These are phyloP conservation scores for Ogataea neopini DNA, from an alignment of 805 yeast genomes.

Conservation along the genomic window DNA sequence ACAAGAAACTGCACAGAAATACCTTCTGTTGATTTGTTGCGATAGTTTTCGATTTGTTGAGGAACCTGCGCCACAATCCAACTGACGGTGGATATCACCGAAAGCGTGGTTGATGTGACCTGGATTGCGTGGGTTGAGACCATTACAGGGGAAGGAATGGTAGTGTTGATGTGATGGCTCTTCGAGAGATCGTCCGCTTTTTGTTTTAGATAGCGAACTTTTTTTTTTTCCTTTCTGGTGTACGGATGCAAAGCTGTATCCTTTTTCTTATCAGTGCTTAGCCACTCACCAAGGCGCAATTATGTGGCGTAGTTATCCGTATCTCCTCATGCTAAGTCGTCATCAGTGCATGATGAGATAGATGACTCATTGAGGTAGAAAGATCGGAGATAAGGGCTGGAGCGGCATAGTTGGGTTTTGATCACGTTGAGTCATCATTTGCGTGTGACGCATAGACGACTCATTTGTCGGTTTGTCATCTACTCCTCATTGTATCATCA, in stretches of 20 bases:
- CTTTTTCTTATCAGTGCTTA: not conserved
- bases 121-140: constrained; percentile 6
- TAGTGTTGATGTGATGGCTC: not conserved
- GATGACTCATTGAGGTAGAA: no score
- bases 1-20: constrained; percentile 33
- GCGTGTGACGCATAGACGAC: not conserved
- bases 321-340: no score
- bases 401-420: no score
- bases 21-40: constrained; percentile 33
- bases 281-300: not conserved
- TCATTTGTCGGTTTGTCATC: no score
- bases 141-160: not conserved
- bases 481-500: no score
- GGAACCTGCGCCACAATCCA: constrained; percentile 41
- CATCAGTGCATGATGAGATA: no score
- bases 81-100: constrained; percentile 33
- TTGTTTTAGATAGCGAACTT: not conserved
- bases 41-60: constrained; percentile 37
- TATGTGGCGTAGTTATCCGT: not conserved
- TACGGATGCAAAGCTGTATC: not conserved
- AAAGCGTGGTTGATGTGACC: constrained; percentile 23
- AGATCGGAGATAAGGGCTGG: no score
- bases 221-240: not conserved
- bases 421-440: no score
- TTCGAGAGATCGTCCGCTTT: not conserved